These are phyloP conservation scores for Canavalia gladiata DNA, from an alignment of 306 rosid genomes.

Conservation along the genomic window DNA sequence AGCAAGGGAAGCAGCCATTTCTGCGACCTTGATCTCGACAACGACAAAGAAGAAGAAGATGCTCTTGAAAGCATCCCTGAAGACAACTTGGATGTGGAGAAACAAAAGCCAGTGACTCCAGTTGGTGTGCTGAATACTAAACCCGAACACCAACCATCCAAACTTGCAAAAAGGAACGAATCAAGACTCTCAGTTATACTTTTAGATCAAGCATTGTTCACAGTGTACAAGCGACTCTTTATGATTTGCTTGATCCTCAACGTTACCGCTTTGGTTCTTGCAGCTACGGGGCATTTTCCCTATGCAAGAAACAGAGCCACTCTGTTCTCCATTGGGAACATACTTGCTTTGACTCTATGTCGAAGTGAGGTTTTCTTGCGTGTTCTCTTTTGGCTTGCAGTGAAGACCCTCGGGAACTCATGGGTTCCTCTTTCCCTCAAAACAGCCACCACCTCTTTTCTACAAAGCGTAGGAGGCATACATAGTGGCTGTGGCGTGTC, in stretches of 20 bases:
- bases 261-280: constrained; percentile 54
- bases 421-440: constrained; percentile 58
- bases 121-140: too few relatives aligned
- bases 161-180: constrained; percentile 34
- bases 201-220: constrained; percentile 67
- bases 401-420: constrained; percentile 50
- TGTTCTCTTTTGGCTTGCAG: constrained; percentile 52
- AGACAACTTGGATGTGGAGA: constrained; percentile 36
- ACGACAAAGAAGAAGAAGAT: background rate
- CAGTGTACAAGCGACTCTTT: constrained; percentile 65
- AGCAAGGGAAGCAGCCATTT: constrained; percentile 63
- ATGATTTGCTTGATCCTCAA: constrained; percentile 49
- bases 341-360: constrained; percentile 60
- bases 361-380: constrained; percentile 64
- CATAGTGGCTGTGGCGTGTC: constrained; percentile 68
- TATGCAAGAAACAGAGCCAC: constrained; percentile 57
- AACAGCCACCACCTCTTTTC: constrained; percentile 54
- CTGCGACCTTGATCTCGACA: constrained; percentile 56
- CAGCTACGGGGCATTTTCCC: constrained; percentile 54
- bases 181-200: constrained; percentile 59
- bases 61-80: constrained; percentile 1
- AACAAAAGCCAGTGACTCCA: constrained; percentile 19
- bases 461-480: constrained; percentile 68
- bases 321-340: constrained; percentile 70
- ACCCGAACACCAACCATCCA: constrained; percentile 39